phyloP scores from a whole-genome alignment of 805 yeast species.

The Metschnikowia lochheadii region DNA sequence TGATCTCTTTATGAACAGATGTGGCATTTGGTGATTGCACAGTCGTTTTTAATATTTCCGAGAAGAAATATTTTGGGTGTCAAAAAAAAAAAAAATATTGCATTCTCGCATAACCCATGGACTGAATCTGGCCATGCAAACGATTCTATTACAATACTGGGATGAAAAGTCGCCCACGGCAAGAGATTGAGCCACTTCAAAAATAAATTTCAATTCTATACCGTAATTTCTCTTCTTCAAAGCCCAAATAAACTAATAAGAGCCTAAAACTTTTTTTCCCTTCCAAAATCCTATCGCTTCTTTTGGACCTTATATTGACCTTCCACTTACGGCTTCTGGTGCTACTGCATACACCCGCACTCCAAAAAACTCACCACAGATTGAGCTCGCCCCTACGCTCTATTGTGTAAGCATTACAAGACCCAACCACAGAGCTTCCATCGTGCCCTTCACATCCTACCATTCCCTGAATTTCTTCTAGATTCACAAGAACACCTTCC shows the following conservation, averaged over 20 bases:
- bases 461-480: not conserved
- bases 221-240: not conserved
- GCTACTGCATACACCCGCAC: slow-evolving; percentile 3
- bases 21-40: not conserved
- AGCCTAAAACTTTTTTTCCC: not conserved
- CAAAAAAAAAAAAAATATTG: not conserved
- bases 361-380: slow-evolving; percentile 5
- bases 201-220: not conserved
- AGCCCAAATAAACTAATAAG: not conserved
- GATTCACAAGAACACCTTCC: not conserved
- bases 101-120: not conserved
- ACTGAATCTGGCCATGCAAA: not conserved
- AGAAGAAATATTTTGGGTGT: not conserved
- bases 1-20: not conserved
- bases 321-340: not conserved
- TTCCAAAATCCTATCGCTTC: too few relatives aligned
- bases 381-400: slow-evolving; percentile 4
- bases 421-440: not conserved
- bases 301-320: not conserved
- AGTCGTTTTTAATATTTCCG: not conserved
- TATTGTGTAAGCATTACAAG: slow-evolving; percentile 1
- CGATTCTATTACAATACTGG: not conserved
- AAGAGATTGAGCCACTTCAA: not conserved
- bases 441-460: not conserved
- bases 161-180: not conserved